These are phyloP conservation scores for Neurospora sp. DNA, from an alignment of 495 filamentous ascomycete genomes.

Conservation along the genomic window DNA sequence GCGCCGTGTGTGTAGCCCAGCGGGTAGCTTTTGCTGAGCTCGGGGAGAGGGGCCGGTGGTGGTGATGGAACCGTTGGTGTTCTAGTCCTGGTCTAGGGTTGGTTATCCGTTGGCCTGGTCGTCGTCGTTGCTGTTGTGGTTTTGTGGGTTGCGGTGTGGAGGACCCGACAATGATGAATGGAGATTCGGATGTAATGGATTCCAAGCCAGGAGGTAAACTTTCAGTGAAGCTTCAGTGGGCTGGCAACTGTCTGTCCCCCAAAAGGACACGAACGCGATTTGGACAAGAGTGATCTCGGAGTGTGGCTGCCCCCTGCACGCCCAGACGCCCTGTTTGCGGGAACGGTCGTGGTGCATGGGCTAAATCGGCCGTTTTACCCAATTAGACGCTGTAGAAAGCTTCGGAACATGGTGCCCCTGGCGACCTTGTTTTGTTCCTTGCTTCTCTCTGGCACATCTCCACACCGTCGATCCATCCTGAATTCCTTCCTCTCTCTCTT, in stretches of 20 bases:
- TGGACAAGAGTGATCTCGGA: conserved; percentile 1
- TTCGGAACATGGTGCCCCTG: neutral
- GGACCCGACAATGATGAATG: neutral
- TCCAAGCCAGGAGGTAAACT: neutral
- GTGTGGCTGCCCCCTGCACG: neutral
- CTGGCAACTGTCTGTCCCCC: neutral
- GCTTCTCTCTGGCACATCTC: neutral
- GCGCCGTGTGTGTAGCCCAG: conserved; percentile 7
- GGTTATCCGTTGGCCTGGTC: neutral
- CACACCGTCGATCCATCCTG: neutral
- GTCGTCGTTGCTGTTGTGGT: neutral
- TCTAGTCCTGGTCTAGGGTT: conserved; percentile 7
- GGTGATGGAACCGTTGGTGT: neutral
- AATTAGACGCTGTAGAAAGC: neutral
- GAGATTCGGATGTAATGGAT: neutral
- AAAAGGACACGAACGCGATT: conserved; percentile 34
- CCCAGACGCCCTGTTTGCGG: neutral
- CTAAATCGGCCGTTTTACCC: neutral
- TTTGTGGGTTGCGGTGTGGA: neutral
- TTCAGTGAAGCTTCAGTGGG: neutral
- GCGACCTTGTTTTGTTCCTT: neutral
- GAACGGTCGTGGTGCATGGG: neutral
- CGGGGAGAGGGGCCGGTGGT: neutral
- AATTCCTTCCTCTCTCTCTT: neutral
- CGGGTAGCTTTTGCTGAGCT: neutral